phyloP scores from a whole-genome alignment of 495 filamentous ascomycete genomes.

The Parathielavia hyrcaniae region DNA sequence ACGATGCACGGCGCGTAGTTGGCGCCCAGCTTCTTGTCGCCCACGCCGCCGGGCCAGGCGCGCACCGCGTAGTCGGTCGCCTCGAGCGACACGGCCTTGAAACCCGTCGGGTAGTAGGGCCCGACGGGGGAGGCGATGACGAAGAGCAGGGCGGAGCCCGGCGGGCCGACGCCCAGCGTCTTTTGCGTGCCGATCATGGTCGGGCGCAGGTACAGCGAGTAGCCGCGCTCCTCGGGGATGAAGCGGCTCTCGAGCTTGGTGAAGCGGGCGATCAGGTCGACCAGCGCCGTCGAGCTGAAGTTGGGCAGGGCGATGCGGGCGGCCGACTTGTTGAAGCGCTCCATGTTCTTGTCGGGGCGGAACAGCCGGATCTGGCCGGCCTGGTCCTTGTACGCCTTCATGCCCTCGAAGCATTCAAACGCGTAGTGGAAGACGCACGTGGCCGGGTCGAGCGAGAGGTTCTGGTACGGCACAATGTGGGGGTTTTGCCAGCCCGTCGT shows the following conservation, averaged over 20 bases:
- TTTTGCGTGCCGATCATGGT: conserved; percentile 96
- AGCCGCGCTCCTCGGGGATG: conserved; percentile 77
- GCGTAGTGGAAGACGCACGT: conserved; percentile 98
- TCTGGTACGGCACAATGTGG: conserved; percentile 86
- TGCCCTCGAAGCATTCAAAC: conserved; percentile 94
- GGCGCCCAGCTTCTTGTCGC: conserved; percentile 94
- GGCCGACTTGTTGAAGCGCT: conserved; percentile 79
- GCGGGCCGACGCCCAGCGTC: conserved; percentile 84
- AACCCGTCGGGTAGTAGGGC: conserved; percentile 95
- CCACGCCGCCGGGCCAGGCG: conserved; percentile 94
- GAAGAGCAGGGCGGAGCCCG: conserved; percentile 83
- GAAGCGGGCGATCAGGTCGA: conserved; percentile 72
- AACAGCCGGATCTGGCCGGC: conserved; percentile 74
- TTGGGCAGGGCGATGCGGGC: conserved; percentile 86
- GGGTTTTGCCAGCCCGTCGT: conserved; percentile 67
- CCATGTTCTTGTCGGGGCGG: conserved; percentile 96
- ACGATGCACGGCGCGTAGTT: conserved; percentile 97
- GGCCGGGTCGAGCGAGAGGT: conserved; percentile 90
- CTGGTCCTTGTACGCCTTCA: conserved; percentile 93
- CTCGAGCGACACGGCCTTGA: conserved; percentile 91
- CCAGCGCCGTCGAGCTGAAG: conserved; percentile 63
- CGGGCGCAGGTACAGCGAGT: conserved; percentile 88
- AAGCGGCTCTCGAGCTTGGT: conserved; percentile 76
- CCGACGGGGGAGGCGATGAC: conserved; percentile 96
- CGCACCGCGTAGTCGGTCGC: conserved; percentile 92